Base-by-base conservation (phyloP, 805 yeast genomes). In the Candida odintsovae region DNA sequence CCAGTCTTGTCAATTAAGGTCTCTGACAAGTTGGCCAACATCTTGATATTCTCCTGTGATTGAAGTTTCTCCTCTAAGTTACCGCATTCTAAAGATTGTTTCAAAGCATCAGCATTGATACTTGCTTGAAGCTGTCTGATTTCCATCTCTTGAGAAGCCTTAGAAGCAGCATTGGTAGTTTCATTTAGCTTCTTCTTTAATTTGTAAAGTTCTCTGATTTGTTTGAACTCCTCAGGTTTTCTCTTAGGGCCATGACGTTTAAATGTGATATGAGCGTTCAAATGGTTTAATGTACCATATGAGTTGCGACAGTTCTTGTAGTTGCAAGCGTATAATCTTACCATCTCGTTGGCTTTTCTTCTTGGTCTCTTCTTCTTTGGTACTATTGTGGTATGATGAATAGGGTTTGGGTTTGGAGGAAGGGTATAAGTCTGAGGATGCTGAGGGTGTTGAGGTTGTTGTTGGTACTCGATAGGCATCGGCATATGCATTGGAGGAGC, bases 241-340 rank as follows among this genome's bases (percentile, higher is more conserved):
- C 83, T 66, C 57, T 76, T 78, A 18, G 66, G 61, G 10, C 84
- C 84, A 57, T 78, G 84, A 15, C 66, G 67, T 48, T 79, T 82
- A 51, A 74, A 66, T 1, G 68, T 55, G 33, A 78, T 75, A 55
- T 78, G 84, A 13, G 82, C 78, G 53, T 78, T 78, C 31, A 78
- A 62, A 57, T 78, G 84, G 56, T 79, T 78, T 37, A 78, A 66
- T 5, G 84, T 79, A 13, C 84, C 84, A 54, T 78, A 78, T 9
- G 77, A 74, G 61, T 79, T 79, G 8, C 66, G 61, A 49, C 84
- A 79, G 11, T 66, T 67, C 22, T 63, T 61, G 52, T 57, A 71
- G 44, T 67, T 75, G 58, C 84, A 78, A 20, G 63, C 65, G 58
- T 78, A 78, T 5, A 77, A 53, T 41, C 84, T 68, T 49, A 76